Conservation (phyloP, 805 yeast genomes). For the Candida xyloterini region DNA sequence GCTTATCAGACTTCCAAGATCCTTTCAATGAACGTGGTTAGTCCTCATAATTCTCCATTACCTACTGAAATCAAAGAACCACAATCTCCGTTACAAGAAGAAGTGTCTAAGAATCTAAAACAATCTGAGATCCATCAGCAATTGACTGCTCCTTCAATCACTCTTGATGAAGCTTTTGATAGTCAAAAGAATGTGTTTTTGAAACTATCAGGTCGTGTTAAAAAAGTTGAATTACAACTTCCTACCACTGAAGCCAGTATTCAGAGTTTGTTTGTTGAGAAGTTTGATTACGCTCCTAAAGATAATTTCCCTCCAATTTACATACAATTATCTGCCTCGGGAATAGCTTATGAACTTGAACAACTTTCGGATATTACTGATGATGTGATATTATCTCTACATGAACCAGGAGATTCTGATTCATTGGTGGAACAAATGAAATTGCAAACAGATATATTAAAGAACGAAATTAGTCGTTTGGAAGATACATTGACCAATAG, state of each 20-base stretch:
- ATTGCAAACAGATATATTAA: constrained; percentile 25
- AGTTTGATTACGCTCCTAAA: constrained; percentile 74
- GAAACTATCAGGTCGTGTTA: constrained; percentile 50
- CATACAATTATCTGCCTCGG: constrained; percentile 56
- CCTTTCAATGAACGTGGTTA: constrained; percentile 26
- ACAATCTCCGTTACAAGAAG: constrained; percentile 24
- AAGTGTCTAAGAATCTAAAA: constrained; percentile 24
- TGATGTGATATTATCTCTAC: constrained; percentile 59
- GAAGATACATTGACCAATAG: constrained; percentile 27
- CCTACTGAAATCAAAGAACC: constrained; percentile 10
- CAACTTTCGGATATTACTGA: constrained; percentile 60
- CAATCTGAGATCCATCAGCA: constrained; percentile 27
- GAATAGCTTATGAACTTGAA: constrained; percentile 77
- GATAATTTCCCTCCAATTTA: constrained; percentile 72
- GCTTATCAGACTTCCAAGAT: constrained; percentile 65
- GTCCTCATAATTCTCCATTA: constrained; percentile 16
- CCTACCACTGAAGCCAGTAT: constrained; percentile 49
- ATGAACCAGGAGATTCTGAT: constrained; percentile 39
- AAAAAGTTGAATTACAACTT: constrained; percentile 44
- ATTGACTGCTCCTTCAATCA: constrained; percentile 14
- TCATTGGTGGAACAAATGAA: constrained; percentile 28
- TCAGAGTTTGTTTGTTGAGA: constrained; percentile 77
- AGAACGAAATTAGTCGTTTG: constrained; percentile 27
- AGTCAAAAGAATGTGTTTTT: constrained; percentile 38
- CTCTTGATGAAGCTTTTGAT: constrained; percentile 3